Base-by-base conservation (phyloP, 2,329 filamentous ascomycete species). In the Colletotrichum camelliae region DNA sequence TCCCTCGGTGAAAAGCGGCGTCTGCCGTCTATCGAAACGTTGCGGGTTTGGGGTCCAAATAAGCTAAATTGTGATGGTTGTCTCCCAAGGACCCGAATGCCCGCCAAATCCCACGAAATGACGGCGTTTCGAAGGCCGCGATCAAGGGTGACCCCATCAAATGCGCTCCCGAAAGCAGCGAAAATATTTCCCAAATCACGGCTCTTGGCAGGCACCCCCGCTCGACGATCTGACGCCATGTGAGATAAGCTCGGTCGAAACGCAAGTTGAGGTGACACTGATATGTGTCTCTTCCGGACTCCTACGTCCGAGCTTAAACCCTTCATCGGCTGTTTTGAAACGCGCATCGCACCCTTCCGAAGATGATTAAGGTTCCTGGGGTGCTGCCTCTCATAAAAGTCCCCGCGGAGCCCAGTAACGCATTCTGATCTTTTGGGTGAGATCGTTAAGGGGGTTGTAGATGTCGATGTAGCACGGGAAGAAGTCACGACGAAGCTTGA, bases 331-430 rank as follows among this genome's bases (percentile, higher is more conserved):
- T 39, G 60, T 60, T 61, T 65, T 76, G 74, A 76, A 76, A 76
- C 74, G 70, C 74, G 74, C 74, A 74, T 69, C 70, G 52, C 48
- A 27, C 64, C 65, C 27, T 65, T 64, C 74, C 74, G 70, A 65
- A 16, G 73, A 76, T 65, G 70, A 39, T 74, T 58, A 76, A 60
- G 31, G 57, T 24, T 21, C 4, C 60, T n/a, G 43, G 43, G 43
- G 43, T 52, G 43, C 43, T 39, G 64, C 13, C 33, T 24, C 31
- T 67, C 16, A 62, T 69, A 55, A 76, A 74, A 65, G 18, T 60
- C 31, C 16, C 27, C 18, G 8, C 15, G 33, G n/a, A 35, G 24
- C 61, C 61, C 24, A 10, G 18, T 24, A 1, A 15, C 57, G 24
- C 10, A 7, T 4, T 3, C 24, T 24, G 2, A 4, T 6, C 7